phyloP scores from a whole-genome alignment of 768 basidiomycete species.

The Ramaria sp. region DNA sequence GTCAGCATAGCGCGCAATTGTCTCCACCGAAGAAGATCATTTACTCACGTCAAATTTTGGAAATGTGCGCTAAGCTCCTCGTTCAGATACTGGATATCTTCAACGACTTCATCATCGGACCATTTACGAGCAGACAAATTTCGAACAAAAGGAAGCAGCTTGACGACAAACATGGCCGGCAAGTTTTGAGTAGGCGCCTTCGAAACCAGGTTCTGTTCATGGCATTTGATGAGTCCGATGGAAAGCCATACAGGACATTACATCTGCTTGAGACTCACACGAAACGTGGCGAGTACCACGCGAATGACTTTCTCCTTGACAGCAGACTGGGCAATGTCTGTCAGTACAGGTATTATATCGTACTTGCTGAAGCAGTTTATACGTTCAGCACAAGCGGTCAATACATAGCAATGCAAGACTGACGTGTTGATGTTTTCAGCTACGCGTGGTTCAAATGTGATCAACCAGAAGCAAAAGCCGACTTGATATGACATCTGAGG shows the following conservation, averaged over 20 bases:
- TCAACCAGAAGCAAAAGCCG: conserved; percentile 84
- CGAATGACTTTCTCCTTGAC: conserved; percentile 97
- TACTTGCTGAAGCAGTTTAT: conserved; percentile 49
- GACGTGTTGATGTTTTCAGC: conserved; percentile 85
- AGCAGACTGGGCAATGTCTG: conserved; percentile 75
- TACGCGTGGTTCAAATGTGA: conserved; percentile 82
- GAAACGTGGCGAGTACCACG: conserved; percentile 84
- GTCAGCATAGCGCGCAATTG: background rate
- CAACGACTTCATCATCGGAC: conserved; percentile 90
- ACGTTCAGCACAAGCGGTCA: conserved; percentile 3
- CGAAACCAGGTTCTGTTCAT: conserved; percentile 68
- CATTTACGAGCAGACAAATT: conserved; percentile 79
- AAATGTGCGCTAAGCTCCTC: conserved; percentile 81
- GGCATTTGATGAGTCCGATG: background rate
- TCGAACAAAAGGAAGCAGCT: conserved; percentile 78
- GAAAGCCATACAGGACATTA: background rate
- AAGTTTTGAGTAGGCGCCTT: conserved; percentile 85
- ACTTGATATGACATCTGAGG: conserved; percentile 97
- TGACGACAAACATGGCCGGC: conserved; percentile 84
- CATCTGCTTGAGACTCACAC: conserved; percentile 33
- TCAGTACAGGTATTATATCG: conserved; percentile 78
- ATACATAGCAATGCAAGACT: conserved; percentile 16
- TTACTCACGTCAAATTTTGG: conserved; percentile 77
- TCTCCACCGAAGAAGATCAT: background rate
- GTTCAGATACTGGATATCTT: conserved; percentile 80